A percentile compares a stretch with the other conserved stretches of the same genome.
Evolutionary conservation across 2,329 filamentous ascomycete species (phyloP).

Genomic region (Claviceps purpurea): DNA sequence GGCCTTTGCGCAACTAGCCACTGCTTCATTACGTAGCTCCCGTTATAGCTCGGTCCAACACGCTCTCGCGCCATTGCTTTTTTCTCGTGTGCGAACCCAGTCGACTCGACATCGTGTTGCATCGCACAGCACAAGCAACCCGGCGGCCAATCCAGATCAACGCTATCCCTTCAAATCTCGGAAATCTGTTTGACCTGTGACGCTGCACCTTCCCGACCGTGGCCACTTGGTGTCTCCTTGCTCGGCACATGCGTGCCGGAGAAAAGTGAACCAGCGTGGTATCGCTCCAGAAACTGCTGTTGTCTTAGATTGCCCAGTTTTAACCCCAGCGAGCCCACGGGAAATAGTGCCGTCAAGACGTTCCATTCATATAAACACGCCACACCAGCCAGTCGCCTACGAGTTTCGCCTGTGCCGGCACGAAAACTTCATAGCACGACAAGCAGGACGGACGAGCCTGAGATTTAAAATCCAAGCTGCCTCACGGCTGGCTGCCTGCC

Average conservation of each 20-base stretch:
- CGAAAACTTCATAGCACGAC: background rate
- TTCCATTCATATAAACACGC: background rate
- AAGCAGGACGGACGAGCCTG: background rate
- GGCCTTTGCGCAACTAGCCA: background rate
- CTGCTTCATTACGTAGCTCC: background rate
- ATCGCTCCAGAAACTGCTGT: conserved; percentile 2
- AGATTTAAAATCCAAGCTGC: background rate
- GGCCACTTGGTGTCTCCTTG: conserved; percentile 4
- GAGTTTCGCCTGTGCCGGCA: background rate
- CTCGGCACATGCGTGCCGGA: conserved; percentile 7
- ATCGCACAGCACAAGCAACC: conserved; percentile 2
- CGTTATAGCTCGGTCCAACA: background rate
- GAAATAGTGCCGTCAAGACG: background rate
- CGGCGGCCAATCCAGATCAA: conserved; percentile 1
- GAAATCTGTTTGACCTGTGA: background rate
- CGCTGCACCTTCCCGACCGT: conserved; percentile 6
- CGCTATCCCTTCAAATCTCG: background rate
- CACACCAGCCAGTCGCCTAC: background rate
- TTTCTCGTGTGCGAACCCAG: conserved; percentile 1
- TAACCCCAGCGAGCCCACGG: background rate
- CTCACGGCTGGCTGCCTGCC: background rate
- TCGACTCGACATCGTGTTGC: background rate
- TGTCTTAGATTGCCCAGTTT: conserved; percentile 5
- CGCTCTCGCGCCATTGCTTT: background rate
- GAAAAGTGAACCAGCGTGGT: conserved; percentile 3